Base-by-base conservation (phyloP, 495 filamentous ascomycete genomes). In the Penicillium samsonianum region DNA sequence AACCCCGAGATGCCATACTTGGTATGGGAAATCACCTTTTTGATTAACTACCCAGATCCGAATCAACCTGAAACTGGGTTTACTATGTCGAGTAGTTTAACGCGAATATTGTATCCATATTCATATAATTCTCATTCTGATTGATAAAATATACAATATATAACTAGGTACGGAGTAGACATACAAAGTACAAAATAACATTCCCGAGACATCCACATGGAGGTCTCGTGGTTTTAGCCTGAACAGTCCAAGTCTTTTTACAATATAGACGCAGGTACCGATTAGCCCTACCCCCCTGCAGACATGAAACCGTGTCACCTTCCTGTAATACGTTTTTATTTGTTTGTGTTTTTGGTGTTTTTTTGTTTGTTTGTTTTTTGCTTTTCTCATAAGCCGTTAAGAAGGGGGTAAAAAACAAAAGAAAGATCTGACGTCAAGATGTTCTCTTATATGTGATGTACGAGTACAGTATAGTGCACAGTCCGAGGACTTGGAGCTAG, bases 171-270 rank as follows among this genome's bases (percentile, higher is more conserved):
- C n/a, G n/a, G n/a, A n/a, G n/a, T n/a, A 28, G 26, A 33, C 37
- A 12, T 25, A 14, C 22, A 50, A 17, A 40, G 10, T 17, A n/a
- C 23, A 30, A 17, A 40, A 2, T 25, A 41, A 53, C 50, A 53
- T 53, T 53, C 50, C 50, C 20, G 45, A 52, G 14, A 28, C 33
- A 17, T 28, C 57, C 65, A 67, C 62, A 67, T 67, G 65, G 65
- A 65, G 53, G 65, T 65, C 65, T 67, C 65, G 63, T 67, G 63
- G 65, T 57, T 58, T 45, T 59, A 50, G 48, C n/a, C 28, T 23
- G 12, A 50, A 38, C 7, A 14, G 31, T 40, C 12, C 44, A 46
- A 46, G 23, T 37, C 26, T 38, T 31, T 28, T 25, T 26, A 30
- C n/a, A 22, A 33, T 33, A 37, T 43, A 50, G 57, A 64, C 56